phyloP scores from a whole-genome alignment of 768 basidiomycete species.

The Vishniacozyma victoriae region DNA sequence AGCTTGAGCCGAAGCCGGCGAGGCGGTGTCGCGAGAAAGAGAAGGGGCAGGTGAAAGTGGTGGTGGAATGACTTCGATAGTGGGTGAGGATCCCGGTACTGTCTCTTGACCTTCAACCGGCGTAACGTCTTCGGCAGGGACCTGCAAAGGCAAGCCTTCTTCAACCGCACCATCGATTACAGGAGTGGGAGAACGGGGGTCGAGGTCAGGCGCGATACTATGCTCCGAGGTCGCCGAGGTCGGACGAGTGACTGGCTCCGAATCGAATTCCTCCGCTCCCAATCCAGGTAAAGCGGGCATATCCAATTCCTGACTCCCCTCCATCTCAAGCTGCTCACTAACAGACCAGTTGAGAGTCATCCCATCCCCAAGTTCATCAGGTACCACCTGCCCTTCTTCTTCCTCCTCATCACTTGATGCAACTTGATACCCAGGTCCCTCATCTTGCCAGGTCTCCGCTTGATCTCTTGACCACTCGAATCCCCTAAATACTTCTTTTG shows the following conservation, averaged over 20 bases:
- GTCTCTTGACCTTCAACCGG: too few species aligned
- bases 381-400: neutral
- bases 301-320: too few species aligned
- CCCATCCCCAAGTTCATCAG: neutral
- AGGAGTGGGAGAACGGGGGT: neutral
- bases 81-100: too few species aligned
- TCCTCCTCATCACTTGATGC: neutral
- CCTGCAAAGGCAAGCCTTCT: neutral
- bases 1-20: constrained; percentile 1
- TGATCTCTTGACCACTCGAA: neutral
- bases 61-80: too few species aligned
- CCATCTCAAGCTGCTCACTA: too few species aligned
- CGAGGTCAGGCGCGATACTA: neutral
- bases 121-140: neutral
- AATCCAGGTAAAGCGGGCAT: neutral
- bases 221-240: neutral
- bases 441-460: neutral
- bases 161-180: neutral
- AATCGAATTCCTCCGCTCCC: neutral
- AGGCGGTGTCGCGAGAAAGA: neutral
- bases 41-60: neutral
- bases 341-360: neutral
- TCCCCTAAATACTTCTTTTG: neutral
- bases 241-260: neutral
- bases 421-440: neutral